Evolutionary conservation across 1,284 basidiomycete species (phyloP), one percentile per base, ranked within the genome.

Genomic region (Moesziomyces sp.): DNA sequence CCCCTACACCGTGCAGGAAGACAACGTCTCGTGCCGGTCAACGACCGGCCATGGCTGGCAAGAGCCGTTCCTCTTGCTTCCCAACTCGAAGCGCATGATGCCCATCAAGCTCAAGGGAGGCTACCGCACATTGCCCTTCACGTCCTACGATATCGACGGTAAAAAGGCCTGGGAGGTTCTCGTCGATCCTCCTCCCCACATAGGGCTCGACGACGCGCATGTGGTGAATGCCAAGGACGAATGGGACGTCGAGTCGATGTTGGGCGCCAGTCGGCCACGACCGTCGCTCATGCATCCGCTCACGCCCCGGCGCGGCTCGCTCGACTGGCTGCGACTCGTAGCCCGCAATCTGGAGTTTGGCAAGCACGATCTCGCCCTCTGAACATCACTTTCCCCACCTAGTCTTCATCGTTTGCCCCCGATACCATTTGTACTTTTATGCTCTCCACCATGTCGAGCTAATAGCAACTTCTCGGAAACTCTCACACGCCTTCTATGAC

Each of bases 31-130:
- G 18, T 43, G 68, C 18, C 62, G 68, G 34, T 55, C 38, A 35
- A 61, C 58, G 26, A 65, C 68, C 9, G 68, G 68, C 28, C 54
- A 64, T n/a, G 68, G 68, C n/a, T 71, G 68, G 68, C 68, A 65
- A 26, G 52, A 71, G 44, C 68, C 68, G 1, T 58, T 71, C 35
- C 16, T 71, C 13, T 16, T 71, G 38, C 24, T 71, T 40, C 68
- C 68, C 7, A 55, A 62, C 18, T 60, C 68, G 23, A 52, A 43
- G 34, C 40, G 46, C 16, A 55, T 66, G 7, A 55, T 65, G 5
- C 62, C 61, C 6, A 58, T 71, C 51, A 71, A 66, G 48, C 48
- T 71, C 23, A 57, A 54, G 23, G 61, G 58, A 14, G 62, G 68
- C 9, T 71, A 65, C 47, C 62, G 61, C 21, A 58, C 58, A 14